Evolutionary conservation across 2,329 filamentous ascomycete genomes (phyloP), one percentile per base, ranked within the genome.

Genomic region (Colletotrichum salicis): DNA sequence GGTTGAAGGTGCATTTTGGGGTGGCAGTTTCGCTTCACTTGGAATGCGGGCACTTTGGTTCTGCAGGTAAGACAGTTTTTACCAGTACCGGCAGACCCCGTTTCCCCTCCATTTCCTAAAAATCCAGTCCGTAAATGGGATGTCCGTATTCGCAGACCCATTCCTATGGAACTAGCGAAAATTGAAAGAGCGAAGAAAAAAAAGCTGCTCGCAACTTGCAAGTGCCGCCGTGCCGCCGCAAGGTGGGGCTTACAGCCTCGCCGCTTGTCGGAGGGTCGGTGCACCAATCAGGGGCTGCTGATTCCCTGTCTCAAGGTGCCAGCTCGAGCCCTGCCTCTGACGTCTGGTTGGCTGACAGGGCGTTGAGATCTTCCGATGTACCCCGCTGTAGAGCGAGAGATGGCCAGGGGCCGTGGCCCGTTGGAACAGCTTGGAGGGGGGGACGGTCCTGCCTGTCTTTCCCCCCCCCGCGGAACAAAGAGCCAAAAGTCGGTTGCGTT

Each of bases 211-310:
- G 15, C 5, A 54, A 13, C 31, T 27, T 62, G 27, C 35, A 57
- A 63, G 52, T 64, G 67, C 67, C 67, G 54, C 55, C 54, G 27
- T 65, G 51, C 35, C 45, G 57, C 57, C n/a, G 22, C 22, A n/a
- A n/a, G 48, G 67, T 70, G 62, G 62, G 56, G 31, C 31, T 22
- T 29, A 27, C 64, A 64, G 70, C 66, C 59, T 72, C 54, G 60
- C 60, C 45, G 66, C 59, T 55, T 59, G 64, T 72, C 70, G 59
- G 59, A 64, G 45, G 59, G 65, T 60, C 52, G 57, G 58, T 63
- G 58, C 41, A 58, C 68, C 64, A 71, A 71, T 63, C 64, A 68
- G 64, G 64, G 68, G 64, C 57, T 37, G 52, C 41, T 7, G 10
- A 71, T 58, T 58, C 58, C 64, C 31, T 67, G 58, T 63, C 57